phyloP scores from a whole-genome alignment of 768 basidiomycete genomes.

The Paxillus rubicundulus region DNA sequence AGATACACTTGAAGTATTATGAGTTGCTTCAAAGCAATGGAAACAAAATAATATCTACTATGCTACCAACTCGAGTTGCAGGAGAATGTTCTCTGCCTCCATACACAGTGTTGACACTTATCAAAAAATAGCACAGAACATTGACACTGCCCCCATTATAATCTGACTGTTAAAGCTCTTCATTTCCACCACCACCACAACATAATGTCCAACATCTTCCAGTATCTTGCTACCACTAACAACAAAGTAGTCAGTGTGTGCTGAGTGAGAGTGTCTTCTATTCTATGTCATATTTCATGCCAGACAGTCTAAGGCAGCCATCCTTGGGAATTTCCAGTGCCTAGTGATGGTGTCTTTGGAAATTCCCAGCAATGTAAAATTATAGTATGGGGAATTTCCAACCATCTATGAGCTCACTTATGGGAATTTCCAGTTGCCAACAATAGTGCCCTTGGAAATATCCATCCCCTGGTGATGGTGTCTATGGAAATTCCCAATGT shows the following conservation, averaged over 20 bases:
- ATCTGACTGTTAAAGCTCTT: conserved; percentile 95
- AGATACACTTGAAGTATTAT: too few relatives aligned
- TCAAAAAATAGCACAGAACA: not conserved
- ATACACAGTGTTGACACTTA: conserved; percentile 62
- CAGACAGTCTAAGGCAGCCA: conserved; percentile 71
- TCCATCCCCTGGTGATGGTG: too few relatives aligned
- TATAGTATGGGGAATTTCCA: too few relatives aligned
- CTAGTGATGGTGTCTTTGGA: too few relatives aligned
- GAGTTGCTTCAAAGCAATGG: too few relatives aligned
- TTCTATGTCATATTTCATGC: conserved; percentile 39
- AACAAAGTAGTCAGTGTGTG: conserved; percentile 88
- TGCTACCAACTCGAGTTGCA: conserved; percentile 88
- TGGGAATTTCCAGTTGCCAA: too few relatives aligned
- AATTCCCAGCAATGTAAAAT: too few relatives aligned
- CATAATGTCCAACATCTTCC: conserved; percentile 91
- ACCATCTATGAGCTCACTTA: too few relatives aligned
- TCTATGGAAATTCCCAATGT: too few relatives aligned
- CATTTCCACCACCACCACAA: conserved; percentile 88
- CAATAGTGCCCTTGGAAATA: too few relatives aligned
- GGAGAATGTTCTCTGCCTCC: conserved; percentile 85
- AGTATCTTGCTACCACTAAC: conserved; percentile 90
- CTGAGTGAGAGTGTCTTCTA: conserved; percentile 13
- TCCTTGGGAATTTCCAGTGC: too few relatives aligned
- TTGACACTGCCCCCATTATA: conserved; percentile 78
- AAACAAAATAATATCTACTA: conserved; percentile 82